A percentile compares a stretch with the other conserved stretches of the same genome.
These are phyloP conservation scores for Gymnopilus junonius DNA, from an alignment of 768 basidiomycete genomes.

Conservation along the genomic window DNA sequence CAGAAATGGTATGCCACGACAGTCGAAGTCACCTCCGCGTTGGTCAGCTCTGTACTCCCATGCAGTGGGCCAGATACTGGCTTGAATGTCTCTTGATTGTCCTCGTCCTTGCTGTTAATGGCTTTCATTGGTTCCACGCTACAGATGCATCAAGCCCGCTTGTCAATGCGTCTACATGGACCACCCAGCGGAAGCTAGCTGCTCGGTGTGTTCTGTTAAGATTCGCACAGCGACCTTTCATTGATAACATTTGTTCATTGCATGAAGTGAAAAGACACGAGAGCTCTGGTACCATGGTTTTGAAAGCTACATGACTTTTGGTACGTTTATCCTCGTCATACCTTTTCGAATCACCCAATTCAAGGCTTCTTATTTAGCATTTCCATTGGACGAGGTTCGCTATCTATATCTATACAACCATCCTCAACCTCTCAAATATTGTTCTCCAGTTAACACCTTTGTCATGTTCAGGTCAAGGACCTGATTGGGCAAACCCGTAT, in stretches of 20 bases:
- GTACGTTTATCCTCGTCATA: conserved; percentile 37
- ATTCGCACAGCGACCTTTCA: background rate
- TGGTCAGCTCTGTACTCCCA: conserved; percentile 30
- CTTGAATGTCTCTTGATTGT: conserved; percentile 49
- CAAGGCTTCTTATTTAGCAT: conserved; percentile 51
- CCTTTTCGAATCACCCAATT: background rate
- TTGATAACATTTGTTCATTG: background rate
- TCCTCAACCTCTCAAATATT: background rate
- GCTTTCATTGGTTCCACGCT: conserved; percentile 33
- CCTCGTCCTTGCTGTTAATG: conserved; percentile 42
- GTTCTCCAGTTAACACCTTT: conserved; percentile 77
- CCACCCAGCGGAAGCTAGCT: conserved; percentile 56
- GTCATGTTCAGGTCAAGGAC: conserved; percentile 86
- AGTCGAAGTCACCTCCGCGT: conserved; percentile 14
- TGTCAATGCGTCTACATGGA: conserved; percentile 49
- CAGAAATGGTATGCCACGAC: conserved; percentile 34
- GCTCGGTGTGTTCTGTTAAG: conserved; percentile 49
- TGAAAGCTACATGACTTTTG: conserved; percentile 84
- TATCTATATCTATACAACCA: background rate
- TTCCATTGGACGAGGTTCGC: conserved; percentile 81
- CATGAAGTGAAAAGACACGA: conserved; percentile 65
- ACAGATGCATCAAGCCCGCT: conserved; percentile 38
- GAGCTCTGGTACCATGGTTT: conserved; percentile 93
- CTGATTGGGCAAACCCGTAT: conserved; percentile 84
- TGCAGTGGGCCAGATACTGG: conserved; percentile 59